Evolutionary conservation across 345 rosid genomes (phyloP), one percentile per base, ranked within the genome.

Genomic region (Syzygium grande): DNA sequence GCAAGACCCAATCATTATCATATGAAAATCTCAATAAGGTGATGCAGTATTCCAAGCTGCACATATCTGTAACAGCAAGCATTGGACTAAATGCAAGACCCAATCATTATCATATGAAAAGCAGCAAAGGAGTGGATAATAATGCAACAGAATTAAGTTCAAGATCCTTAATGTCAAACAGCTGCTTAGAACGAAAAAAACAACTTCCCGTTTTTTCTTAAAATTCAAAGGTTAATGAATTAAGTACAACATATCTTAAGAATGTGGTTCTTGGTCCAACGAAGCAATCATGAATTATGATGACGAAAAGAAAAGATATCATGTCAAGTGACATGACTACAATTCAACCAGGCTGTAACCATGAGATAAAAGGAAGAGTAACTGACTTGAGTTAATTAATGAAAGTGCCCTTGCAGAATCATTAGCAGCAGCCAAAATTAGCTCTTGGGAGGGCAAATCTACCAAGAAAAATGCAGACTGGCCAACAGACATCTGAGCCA

Each of bases 401-500:
- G 90, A 87, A 41, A 88, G 89, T 49, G 83, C 54, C 89, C 92
- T 91, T 15, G 27, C 89, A 85, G 91, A 89, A 90, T 98, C 98
- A 54, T 91, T 79, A 65, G 94, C 91, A 51, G 90, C 93, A 77
- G 99, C 97, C 87, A 96, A 90, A 89, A 98, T 73, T 87, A 93
- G 90, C 91, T 95, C 95, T 88, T 91, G 88, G 55, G 88, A 78
- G 52, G 91, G 91, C 86, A 92, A 89, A 55, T 92, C 88, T 51
- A 90, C 86, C 84, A 51, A 90, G 90, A 93, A 93, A 90, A 86
- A 89, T 53, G 96, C 95, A 89, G 92, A 94, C 87, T 98, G 98
- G 88, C 99, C 98, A 58, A 95, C 96, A 88, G 98, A 94, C 97
- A 98, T 91, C 93, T 93, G 95, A 52, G 92, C 88, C 46, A 93